phyloP scores from a whole-genome alignment of 192 early-diverging fungal species.

The Dissophora ornata region DNA sequence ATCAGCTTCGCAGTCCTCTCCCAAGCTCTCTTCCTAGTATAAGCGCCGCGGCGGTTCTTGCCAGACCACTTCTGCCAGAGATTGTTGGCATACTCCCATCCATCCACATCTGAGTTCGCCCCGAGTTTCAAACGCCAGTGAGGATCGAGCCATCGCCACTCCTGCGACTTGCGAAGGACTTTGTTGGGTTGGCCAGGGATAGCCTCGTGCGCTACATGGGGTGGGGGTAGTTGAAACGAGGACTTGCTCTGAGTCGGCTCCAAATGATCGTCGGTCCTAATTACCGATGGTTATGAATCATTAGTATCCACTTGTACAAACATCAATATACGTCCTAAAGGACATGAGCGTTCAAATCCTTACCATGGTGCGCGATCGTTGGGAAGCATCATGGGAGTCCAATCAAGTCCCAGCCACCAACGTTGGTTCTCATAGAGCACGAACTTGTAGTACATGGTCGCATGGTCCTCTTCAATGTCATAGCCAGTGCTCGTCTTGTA shows the following conservation, averaged over 20 bases:
- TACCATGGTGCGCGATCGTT: slow-evolving; percentile 67
- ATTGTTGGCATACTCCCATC: slow-evolving; percentile 69
- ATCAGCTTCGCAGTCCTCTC: slow-evolving; percentile 60
- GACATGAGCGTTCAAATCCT: slow-evolving; percentile 1
- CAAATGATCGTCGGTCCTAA: slow-evolving; percentile 65
- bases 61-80: slow-evolving; percentile 61
- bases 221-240: slow-evolving; percentile 58
- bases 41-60: slow-evolving; percentile 59
- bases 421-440: slow-evolving; percentile 64
- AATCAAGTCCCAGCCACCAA: slow-evolving; percentile 69
- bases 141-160: slow-evolving; percentile 63
- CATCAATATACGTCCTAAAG: no score
- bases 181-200: slow-evolving; percentile 52
- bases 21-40: slow-evolving; percentile 66
- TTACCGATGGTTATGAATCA: neutral
- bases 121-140: slow-evolving; percentile 66
- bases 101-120: slow-evolving; percentile 54
- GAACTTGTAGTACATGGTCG: slow-evolving; percentile 59
- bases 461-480: slow-evolving; percentile 54
- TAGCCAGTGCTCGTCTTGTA: slow-evolving; percentile 52
- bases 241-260: slow-evolving; percentile 61
- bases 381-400: slow-evolving; percentile 68
- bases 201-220: slow-evolving; percentile 37
- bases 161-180: slow-evolving; percentile 58
- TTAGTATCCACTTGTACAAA: no score